Base-by-base conservation (phyloP, 805 yeast species). In the Nakazawaea anatomiae region DNA sequence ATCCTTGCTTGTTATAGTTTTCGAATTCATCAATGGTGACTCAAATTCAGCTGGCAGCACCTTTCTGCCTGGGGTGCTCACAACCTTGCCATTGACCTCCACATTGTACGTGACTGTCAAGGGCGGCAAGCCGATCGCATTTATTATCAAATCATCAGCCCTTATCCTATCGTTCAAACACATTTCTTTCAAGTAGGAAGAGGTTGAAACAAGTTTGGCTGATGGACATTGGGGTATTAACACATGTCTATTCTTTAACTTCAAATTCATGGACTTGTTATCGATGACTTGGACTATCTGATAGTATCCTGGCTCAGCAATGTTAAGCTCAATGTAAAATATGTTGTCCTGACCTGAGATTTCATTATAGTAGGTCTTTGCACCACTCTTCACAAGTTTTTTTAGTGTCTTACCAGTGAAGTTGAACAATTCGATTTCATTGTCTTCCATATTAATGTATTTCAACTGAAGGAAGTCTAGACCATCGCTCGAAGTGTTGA, bases 101-200 rank as follows among this genome's bases (percentile, higher is more conserved):
- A 74, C 76, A 38, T 68, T 68, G 60, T 84, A 85, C 41, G 72
- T 70, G 36, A 87, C 67, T 27, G 76, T 77, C 52, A 87, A 65
- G 0, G 99, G 98, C 1, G 92, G 84, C 1, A 89, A 87, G 48
- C 98, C 97, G 18, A 71, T 66, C 1, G 84, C 77, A 1, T 75
- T 70, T 34, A 92, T 73, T 27, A 72, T 61, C 46, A 74, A 55
- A 11, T 64, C 55, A 18, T 63, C 64, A 5, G 41, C 2, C 11
- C 67, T 66, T 1, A 83, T 66, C 27, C 75, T 67, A 56, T 82
- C 87, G 30, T 41, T 4, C 85, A 88, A 36, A 82, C 68, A 70
- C 98, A 94, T 55, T 77, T 74, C 57, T 83, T 80, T 7, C 52
- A 51, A 32, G 53, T 54, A n/a, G 54, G 32, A 5, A 4, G 44